Conservation (phyloP, 2,329 filamentous ascomycete genomes). For the Lasiodiplodia gonubiensis region DNA sequence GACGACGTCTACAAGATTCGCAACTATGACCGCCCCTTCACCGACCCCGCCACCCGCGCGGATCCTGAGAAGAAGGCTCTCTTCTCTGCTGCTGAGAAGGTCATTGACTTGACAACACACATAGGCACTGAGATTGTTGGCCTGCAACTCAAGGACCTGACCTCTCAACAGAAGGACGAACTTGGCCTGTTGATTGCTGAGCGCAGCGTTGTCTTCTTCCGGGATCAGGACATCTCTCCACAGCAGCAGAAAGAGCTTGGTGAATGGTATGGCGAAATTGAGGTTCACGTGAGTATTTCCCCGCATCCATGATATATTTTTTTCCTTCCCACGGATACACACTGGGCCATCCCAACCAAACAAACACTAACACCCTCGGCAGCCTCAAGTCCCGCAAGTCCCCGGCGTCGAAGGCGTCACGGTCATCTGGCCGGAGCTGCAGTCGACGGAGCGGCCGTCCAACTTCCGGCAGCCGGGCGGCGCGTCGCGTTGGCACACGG, state of each 20-base stretch:
- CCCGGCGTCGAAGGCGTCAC: conserved; percentile 62
- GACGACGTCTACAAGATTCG: conserved; percentile 73
- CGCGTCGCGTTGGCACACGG: conserved; percentile 71
- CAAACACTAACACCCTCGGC: not conserved
- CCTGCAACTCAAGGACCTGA: conserved; percentile 67
- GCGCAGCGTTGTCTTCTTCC: conserved; percentile 69
- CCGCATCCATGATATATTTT: not conserved
- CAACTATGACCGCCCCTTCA: conserved; percentile 59
- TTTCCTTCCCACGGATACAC: not conserved
- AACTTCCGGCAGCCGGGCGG: conserved; percentile 72
- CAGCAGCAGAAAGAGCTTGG: conserved; percentile 52
- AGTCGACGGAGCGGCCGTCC: conserved; percentile 64
- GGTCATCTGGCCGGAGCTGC: conserved; percentile 73
- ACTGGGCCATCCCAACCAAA: not conserved
- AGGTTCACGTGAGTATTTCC: conserved; percentile 64
- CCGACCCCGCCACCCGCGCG: conserved; percentile 68
- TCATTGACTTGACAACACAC: conserved; percentile 65
- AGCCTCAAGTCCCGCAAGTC: conserved; percentile 75
- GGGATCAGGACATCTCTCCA: conserved; percentile 55
- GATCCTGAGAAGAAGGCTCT: conserved; percentile 68
- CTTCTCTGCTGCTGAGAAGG: conserved; percentile 65
- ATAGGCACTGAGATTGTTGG: conserved; percentile 71
- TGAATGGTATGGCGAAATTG: conserved; percentile 68
- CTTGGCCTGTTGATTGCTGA: conserved; percentile 67
- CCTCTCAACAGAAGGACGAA: conserved; percentile 64